These are phyloP conservation scores for Begonia masoniana DNA, from an alignment of 306 rosid genomes.

Conservation along the genomic window DNA sequence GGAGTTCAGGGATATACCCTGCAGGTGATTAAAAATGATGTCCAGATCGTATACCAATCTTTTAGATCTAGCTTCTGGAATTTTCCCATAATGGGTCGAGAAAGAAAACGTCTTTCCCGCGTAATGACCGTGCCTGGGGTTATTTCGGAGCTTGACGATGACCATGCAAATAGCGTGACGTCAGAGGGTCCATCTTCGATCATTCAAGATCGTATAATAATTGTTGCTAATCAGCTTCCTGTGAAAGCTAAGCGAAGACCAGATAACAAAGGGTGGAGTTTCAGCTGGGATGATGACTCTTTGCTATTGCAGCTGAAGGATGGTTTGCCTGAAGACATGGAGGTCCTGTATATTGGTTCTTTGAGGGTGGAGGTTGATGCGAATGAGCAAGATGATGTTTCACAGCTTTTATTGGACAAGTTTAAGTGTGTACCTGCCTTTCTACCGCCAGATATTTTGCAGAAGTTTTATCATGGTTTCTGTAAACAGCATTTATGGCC, in stretches of 20 bases:
- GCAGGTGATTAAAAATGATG: constrained; percentile 28
- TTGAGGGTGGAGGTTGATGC: constrained; percentile 37
- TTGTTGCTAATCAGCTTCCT: constrained; percentile 51
- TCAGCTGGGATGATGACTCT: constrained; percentile 54
- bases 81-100: constrained; percentile 42
- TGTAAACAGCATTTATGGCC: constrained; percentile 72
- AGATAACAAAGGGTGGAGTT: constrained; percentile 45
- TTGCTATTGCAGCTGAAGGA: constrained; percentile 43
- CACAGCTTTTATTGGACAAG: constrained; percentile 44
- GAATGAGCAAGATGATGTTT: constrained; percentile 46
- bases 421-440: constrained; percentile 61
- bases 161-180: constrained; percentile 40
- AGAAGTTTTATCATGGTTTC: constrained; percentile 51
- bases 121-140: constrained; percentile 50
- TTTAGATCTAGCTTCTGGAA: constrained; percentile 50
- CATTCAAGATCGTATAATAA: constrained; percentile 36
- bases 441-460: constrained; percentile 33
- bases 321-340: constrained; percentile 52
- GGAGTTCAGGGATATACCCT: constrained; percentile 11
- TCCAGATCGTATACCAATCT: constrained; percentile 53
- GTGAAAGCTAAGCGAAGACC: constrained; percentile 46
- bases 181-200: constrained; percentile 47
- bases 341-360: constrained; percentile 55
- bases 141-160: constrained; percentile 52
- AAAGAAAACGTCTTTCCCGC: constrained; percentile 37